These are phyloP conservation scores for Gentiana straminea DNA, from an alignment of 257 asterid genomes.

Conservation along the genomic window DNA sequence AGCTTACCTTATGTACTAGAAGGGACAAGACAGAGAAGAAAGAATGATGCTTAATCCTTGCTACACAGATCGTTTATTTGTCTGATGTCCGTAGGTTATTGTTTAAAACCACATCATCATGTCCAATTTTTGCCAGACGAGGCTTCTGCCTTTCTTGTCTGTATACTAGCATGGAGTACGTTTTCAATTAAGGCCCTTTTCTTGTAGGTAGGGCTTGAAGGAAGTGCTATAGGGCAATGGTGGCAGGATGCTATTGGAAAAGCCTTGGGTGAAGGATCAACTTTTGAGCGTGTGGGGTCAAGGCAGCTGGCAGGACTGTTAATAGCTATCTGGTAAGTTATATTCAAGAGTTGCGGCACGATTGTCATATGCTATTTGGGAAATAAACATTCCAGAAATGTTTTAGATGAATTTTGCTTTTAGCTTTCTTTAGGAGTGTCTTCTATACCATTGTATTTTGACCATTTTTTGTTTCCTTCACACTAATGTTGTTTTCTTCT, in stretches of 20 bases:
- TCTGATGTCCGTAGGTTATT: no score
- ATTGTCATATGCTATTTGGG: no score
- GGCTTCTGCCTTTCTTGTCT: not conserved
- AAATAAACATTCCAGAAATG: no score
- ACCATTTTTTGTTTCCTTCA: not conserved
- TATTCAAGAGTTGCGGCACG: not conserved
- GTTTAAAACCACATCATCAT: no score
- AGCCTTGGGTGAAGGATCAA: slow-evolving; percentile 65
- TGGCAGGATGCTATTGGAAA: slow-evolving; percentile 93
- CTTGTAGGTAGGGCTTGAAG: slow-evolving; percentile 98
- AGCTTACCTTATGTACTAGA: no score
- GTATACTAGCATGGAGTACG: not conserved
- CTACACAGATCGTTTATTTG: no score
- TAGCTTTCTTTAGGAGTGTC: no score
- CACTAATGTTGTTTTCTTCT: not conserved
- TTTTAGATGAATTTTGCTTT: no score
- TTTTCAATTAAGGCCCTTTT: slow-evolving; percentile 11
- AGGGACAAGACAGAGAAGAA: no score
- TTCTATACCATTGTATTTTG: not conserved
- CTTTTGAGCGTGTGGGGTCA: slow-evolving; percentile 84
- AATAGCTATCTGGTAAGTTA: slow-evolving; percentile 69
- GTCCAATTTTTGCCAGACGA: not conserved
- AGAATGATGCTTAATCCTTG: no score
- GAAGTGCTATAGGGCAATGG: slow-evolving; percentile 94
- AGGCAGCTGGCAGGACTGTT: slow-evolving; percentile 90